phyloP scores from a whole-genome alignment of 352 stramenopile genomes.

The Phytophthora lateralis region DNA sequence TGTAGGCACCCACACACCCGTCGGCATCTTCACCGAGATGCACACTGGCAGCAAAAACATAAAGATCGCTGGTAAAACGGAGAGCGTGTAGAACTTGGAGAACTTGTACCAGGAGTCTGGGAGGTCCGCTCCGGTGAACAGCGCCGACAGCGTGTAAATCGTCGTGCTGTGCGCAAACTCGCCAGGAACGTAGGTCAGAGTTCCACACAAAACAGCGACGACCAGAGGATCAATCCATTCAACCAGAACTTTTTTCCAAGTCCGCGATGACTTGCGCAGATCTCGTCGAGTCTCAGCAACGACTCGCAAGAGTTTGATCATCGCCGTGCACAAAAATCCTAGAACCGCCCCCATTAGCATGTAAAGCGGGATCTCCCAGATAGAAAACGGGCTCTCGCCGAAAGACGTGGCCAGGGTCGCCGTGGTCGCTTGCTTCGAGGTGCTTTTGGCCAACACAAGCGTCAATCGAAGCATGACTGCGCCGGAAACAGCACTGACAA shows the following conservation, averaged over 20 bases:
- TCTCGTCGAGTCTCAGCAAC: conserved; percentile 40
- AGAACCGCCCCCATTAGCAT: conserved; percentile 52
- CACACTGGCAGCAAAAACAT: conserved; percentile 64
- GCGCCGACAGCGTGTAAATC: conserved; percentile 51
- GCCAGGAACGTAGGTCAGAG: conserved; percentile 65
- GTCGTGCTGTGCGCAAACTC: conserved; percentile 54
- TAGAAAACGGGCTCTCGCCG: conserved; percentile 41
- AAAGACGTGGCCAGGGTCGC: conserved; percentile 49
- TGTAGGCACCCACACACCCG: conserved; percentile 74
- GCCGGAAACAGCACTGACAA: conserved; percentile 75
- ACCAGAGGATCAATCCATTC: conserved; percentile 62
- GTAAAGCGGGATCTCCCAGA: conserved; percentile 68
- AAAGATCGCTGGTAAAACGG: conserved; percentile 47
- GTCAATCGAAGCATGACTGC: conserved; percentile 73
- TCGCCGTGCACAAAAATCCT: conserved; percentile 46
- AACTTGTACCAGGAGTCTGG: conserved; percentile 42
- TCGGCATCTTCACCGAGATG: conserved; percentile 72
- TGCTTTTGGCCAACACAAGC: conserved; percentile 46
- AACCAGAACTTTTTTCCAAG: conserved; percentile 49
- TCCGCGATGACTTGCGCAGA: conserved; percentile 31
- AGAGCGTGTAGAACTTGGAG: conserved; percentile 64
- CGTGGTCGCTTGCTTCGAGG: conserved; percentile 42
- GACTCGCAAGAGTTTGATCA: conserved; percentile 51
- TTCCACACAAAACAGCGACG: conserved; percentile 57
- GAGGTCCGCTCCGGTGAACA: conserved; percentile 55